Evolutionary conservation across 2,329 filamentous ascomycete species (phyloP), one percentile per base, ranked within the genome.

Genomic region (Curvularia sp.): DNA sequence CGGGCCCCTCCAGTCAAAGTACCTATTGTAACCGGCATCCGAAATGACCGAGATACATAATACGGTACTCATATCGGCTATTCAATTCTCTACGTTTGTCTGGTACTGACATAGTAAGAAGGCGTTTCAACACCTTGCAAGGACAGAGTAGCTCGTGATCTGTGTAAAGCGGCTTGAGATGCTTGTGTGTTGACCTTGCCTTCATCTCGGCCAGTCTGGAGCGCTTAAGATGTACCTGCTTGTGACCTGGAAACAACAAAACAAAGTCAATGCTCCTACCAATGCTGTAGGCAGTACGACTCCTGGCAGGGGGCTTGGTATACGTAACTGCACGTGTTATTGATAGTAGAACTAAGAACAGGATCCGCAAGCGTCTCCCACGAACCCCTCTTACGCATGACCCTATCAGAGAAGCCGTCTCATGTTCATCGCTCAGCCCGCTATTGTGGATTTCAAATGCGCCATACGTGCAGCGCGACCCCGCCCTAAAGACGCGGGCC

Each of bases 1-100:
- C 56, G 61, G 61, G 43, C 22, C 43, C 31, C 43, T 30, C 18
- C 35, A 30, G 12, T 12, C 28, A 12, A 28, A 56, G 24, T 18
- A 38, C 12, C 12, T 35, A 33, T 43, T 47, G 33, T 44, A 42
- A 24, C 22, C 46, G 18, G 35, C 47, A 22, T n/a, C 24, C 39
- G 41, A 62, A 49, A 58, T n/a, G 35, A 26, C 35, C 39, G 47
- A 15, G 13, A 22, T 7, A 28, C 38, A 12, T 7, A 15, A 28
- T 18, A 24, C 9, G 22, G 20, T 4, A 46, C 22, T 24, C 22
- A 24, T 24, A 24, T 24, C 22, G 22, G 22, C 22, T 24, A 24
- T 24, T 4, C 22, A 24, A 24, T 24, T 24, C 22, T 24, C 22
- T 22, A 28, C 6, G 26, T 28, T 3, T 28, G 1, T 12, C 9